These are phyloP conservation scores for Veloporphyrellus conicus DNA, from an alignment of 1,284 basidiomycete genomes.

Conservation along the genomic window DNA sequence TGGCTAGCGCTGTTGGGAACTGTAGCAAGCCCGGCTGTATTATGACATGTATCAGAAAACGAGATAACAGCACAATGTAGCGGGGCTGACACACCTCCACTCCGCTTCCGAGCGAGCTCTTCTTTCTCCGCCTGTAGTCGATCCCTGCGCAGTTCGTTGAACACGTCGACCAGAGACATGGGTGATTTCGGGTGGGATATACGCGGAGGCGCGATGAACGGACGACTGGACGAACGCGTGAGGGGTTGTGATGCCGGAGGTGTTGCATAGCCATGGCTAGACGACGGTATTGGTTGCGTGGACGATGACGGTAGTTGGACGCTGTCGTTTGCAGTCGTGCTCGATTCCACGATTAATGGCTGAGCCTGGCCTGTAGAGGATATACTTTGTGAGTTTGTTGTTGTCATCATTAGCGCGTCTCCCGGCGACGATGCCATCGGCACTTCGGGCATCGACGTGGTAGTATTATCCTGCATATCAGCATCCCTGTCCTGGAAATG, in stretches of 20 bases:
- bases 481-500: neutral
- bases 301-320: neutral
- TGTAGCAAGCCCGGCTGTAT: neutral
- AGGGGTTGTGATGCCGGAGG: slow-evolving; percentile 7
- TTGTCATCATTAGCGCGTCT: neutral
- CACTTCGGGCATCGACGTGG: neutral
- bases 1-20: neutral
- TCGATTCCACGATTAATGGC: neutral
- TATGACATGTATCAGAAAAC: slow-evolving; percentile 5
- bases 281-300: slow-evolving; percentile 1
- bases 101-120: neutral
- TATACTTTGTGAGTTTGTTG: neutral
- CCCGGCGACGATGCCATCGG: neutral
- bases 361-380: neutral
- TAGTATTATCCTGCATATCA: slow-evolving; percentile 7
- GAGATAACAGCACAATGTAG: neutral
- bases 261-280: neutral
- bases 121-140: neutral
- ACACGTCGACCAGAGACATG: slow-evolving; percentile 19
- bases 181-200: slow-evolving; percentile 13
- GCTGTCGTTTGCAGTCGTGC: neutral
- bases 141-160: slow-evolving; percentile 21
- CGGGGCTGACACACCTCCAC: neutral
- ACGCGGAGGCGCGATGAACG: slow-evolving; percentile 26
- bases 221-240: slow-evolving; percentile 4